Conservation (phyloP, 441 rosid genomes). For the Pelargonium exstipulatum region DNA sequence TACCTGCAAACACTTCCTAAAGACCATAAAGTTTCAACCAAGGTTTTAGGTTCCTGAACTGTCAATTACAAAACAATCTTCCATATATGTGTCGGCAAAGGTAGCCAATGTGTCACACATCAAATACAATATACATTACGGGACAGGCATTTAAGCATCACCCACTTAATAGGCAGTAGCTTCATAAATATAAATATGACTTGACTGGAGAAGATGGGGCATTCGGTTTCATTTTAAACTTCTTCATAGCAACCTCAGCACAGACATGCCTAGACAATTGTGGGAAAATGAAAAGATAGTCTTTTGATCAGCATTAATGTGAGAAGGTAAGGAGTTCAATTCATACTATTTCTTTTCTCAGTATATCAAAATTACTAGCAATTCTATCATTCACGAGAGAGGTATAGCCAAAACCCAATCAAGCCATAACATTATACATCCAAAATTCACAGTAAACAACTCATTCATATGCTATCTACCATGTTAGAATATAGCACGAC, state of each 20-base stretch:
- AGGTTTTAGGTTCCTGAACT: background rate
- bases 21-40: background rate
- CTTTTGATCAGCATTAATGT: background rate
- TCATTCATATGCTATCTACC: too few species aligned
- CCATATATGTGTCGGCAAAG: background rate
- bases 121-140: background rate
- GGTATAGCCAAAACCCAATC: too few species aligned
- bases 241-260: background rate
- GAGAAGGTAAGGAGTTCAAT: background rate
- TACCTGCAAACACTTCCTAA: background rate
- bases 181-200: background rate
- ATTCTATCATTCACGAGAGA: background rate
- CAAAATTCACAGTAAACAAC: too few species aligned
- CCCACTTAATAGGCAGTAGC: background rate
- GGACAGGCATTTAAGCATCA: background rate
- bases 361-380: background rate
- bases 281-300: background rate
- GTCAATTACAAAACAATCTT: background rate
- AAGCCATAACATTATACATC: too few species aligned
- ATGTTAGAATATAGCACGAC: background rate
- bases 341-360: background rate
- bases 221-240: background rate
- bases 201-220: background rate
- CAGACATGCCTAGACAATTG: background rate
- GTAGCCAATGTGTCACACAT: background rate